Conservation (phyloP, 192 early-diverging fungal genomes). For the Spizellomyces sp. region DNA sequence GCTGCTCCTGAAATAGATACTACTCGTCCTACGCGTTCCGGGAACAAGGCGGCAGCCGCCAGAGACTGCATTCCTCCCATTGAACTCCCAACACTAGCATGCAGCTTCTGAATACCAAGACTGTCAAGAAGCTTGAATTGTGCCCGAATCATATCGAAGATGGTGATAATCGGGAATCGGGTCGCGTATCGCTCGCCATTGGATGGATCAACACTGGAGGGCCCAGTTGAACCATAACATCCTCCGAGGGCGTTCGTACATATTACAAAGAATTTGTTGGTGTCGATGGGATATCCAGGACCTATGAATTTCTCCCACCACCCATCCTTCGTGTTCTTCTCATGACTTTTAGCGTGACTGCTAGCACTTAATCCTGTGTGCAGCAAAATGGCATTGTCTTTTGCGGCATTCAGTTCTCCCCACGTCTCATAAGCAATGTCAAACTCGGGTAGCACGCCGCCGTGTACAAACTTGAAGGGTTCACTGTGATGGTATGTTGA, state of each 20-base stretch:
- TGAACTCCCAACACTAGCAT: constrained; percentile 83
- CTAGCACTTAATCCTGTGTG: constrained; percentile 94
- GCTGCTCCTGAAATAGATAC: constrained; percentile 90
- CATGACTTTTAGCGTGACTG: constrained; percentile 89
- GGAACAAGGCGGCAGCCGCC: constrained; percentile 79
- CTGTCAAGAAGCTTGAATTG: constrained; percentile 83
- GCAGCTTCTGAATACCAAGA: constrained; percentile 75
- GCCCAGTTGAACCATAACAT: constrained; percentile 95
- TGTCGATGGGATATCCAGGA: constrained; percentile 88
- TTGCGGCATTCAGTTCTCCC: constrained; percentile 82
- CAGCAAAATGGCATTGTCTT: constrained; percentile 85
- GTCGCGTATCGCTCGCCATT: constrained; percentile 81
- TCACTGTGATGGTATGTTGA: constrained; percentile 58
- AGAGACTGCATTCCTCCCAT: constrained; percentile 98
- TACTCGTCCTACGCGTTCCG: constrained; percentile 78
- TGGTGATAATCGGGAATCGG: constrained; percentile 86
- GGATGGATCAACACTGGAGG: constrained; percentile 75
- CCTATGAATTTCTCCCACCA: constrained; percentile 99
- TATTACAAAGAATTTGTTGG: constrained; percentile 91
- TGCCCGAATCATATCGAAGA: constrained; percentile 97
- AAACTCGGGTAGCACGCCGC: constrained; percentile 75
- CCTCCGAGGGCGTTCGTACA: constrained; percentile 97
- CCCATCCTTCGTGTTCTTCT: constrained; percentile 72
- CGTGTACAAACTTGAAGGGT: constrained; percentile 79
- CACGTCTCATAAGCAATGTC: constrained; percentile 96